Evolutionary conservation across 345 rosid genomes (phyloP), one percentile per base, ranked within the genome.

Genomic region (Arabidopsis arenosa): DNA sequence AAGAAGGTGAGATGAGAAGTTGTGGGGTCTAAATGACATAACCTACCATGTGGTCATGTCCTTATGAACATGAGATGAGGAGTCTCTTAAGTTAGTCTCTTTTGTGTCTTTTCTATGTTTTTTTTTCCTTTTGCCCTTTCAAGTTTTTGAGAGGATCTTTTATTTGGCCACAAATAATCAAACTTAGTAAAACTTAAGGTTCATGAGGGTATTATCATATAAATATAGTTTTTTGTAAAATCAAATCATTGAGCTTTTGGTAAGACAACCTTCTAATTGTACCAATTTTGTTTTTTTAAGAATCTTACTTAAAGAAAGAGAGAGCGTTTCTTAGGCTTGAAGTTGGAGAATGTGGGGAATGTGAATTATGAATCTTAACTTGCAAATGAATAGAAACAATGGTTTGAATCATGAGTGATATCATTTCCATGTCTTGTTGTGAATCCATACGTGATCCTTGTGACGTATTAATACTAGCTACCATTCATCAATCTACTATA

Each of bases 21-120:
- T 17, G 81, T 80, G 77, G 83, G 79, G 76, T 66, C 83, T 60
- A 75, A 74, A 52, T 70, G 70, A 75, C 73, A 75, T 73, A 79
- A 80, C 76, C 80, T 56, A 75, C 76, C 83, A 80, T 75, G 83
- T 80, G 79, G 64, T 61, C 17, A 61, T 82, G 80, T 78, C 77
- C 68, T 68, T 65, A 66, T 60, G 63, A 81, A 74, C 72, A 72
- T 75, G 60, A 73, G 43, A 70, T 68, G 70, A 65, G 59, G 76
- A 77, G 60, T 45, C 72, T 77, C 71, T 70, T 70, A 45, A 77
- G 62, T 71, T 64, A 71, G 47, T 62, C 26, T 7, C 32, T 43
- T 62, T 45, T 69, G 41, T 69, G 74, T 76, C 80, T 61, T 75
- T 47, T 68, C 68, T 61, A 21, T 68, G 66, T 68, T 35, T 44